Conservation (phyloP, 495 filamentous ascomycete genomes). For the Sporormia fimetaria region DNA sequence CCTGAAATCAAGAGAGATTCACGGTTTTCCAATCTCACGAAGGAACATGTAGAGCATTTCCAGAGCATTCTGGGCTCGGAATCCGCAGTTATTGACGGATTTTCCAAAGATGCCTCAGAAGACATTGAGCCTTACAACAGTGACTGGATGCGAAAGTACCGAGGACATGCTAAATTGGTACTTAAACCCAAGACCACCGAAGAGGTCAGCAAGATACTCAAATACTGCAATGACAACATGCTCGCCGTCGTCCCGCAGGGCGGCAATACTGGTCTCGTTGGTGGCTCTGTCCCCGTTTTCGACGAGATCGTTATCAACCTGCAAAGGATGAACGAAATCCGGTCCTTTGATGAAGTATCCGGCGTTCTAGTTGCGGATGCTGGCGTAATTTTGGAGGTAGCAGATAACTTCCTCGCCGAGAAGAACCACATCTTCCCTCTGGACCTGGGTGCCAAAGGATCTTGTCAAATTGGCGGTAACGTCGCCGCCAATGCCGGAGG, state of each 20-base stretch:
- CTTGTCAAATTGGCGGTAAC: conserved; percentile 96
- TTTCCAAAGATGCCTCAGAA: conserved; percentile 51
- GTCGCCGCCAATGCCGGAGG: conserved; percentile 95
- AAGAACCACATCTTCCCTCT: conserved; percentile 80
- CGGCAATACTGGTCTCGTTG: conserved; percentile 90
- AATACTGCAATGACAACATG: conserved; percentile 83
- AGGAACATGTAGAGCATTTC: conserved; percentile 73
- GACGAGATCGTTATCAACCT: conserved; percentile 94
- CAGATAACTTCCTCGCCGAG: conserved; percentile 70
- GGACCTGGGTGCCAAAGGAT: conserved; percentile 92
- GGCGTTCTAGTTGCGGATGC: conserved; percentile 83
- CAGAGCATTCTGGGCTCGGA: conserved; percentile 58
- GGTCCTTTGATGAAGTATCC: conserved; percentile 85
- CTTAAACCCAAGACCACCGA: conserved; percentile 72
- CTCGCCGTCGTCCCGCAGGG: conserved; percentile 96
- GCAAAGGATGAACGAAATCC: conserved; percentile 76
- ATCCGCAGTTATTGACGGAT: conserved; percentile 73
- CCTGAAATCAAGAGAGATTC: conserved; percentile 69
- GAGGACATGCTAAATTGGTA: conserved; percentile 76
- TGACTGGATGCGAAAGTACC: conserved; percentile 99
- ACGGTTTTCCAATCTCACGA: conserved; percentile 53
- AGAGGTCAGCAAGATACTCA: conserved; percentile 76
- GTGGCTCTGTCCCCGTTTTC: conserved; percentile 89
- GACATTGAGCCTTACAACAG: conserved; percentile 89
- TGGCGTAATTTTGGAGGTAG: conserved; percentile 79